A percentile compares a stretch with the other conserved stretches of the same genome.
These are phyloP conservation scores for Mycosphaerella sp. DNA, from an alignment of 2,329 filamentous ascomycete genomes.

Conservation along the genomic window DNA sequence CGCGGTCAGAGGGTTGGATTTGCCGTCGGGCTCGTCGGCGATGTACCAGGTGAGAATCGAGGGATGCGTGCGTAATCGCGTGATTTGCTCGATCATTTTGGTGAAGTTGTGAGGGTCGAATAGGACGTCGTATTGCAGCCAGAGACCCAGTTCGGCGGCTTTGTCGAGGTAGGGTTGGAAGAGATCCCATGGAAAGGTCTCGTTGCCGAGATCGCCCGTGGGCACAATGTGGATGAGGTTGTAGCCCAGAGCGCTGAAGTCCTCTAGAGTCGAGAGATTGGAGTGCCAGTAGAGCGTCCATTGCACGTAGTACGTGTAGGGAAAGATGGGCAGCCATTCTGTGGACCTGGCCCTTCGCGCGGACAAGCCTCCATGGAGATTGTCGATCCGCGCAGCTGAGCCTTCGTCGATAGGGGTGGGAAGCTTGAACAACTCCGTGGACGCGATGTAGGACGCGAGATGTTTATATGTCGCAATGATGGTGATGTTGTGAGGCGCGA, in stretches of 20 bases:
- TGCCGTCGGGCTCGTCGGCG: constrained; percentile 52
- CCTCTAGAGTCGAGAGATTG: constrained; percentile 34
- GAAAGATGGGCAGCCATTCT: constrained; percentile 38
- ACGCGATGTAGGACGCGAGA: constrained; percentile 33
- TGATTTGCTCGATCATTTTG: constrained; percentile 35
- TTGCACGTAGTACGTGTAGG: constrained; percentile 41
- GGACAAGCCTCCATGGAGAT: constrained; percentile 39
- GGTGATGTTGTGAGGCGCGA: constrained; percentile 34
- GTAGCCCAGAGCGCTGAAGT: constrained; percentile 39
- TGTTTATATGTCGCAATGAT: constrained; percentile 33
- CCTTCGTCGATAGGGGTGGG: constrained; percentile 37
- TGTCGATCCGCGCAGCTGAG: constrained; percentile 43
- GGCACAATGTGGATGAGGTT: constrained; percentile 42
- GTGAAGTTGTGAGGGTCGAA: constrained; percentile 37
- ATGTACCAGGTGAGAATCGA: constrained; percentile 44
- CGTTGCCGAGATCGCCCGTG: constrained; percentile 20
- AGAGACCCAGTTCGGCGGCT: constrained; percentile 41
- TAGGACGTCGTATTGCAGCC: constrained; percentile 44
- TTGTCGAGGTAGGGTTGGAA: constrained; percentile 39
- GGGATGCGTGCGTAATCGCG: constrained; percentile 30
- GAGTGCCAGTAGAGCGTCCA: constrained; percentile 34
- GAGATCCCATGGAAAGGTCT: constrained; percentile 37
- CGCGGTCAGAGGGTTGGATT: constrained; percentile 48
- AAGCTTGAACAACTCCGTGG: constrained; percentile 36
- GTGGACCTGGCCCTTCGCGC: constrained; percentile 29